Evolutionary conservation across 768 basidiomycete genomes (phyloP).

Genomic region (Leucocoprinus sp.): DNA sequence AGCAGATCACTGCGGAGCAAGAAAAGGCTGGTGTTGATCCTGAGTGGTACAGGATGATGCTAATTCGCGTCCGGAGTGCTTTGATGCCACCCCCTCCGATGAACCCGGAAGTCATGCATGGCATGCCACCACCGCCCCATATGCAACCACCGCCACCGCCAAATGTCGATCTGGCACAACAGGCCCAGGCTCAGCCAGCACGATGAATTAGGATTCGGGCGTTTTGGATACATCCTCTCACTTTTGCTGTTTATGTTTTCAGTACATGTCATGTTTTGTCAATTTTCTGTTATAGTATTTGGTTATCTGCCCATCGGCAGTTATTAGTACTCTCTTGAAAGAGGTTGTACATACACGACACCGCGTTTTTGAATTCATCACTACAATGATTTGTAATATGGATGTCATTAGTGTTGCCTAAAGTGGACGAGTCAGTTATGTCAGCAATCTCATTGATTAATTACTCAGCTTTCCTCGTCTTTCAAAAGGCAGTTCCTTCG

Average conservation of each 20-base stretch:
- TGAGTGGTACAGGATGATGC: slow-evolving; percentile 85
- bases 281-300: slow-evolving; percentile 3
- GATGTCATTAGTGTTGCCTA: too few relatives aligned
- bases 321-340: not conserved
- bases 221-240: slow-evolving; percentile 3
- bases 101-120: slow-evolving; percentile 45
- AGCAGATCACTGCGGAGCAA: slow-evolving; percentile 71
- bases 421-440: too few relatives aligned
- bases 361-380: slow-evolving; percentile 8
- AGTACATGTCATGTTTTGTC: not conserved
- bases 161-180: slow-evolving; percentile 31
- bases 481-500: not conserved
- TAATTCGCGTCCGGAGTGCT: slow-evolving; percentile 66
- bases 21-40: slow-evolving; percentile 74
- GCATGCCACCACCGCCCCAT: slow-evolving; percentile 29
- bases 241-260: slow-evolving; percentile 1
- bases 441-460: slow-evolving; percentile 7
- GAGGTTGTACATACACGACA: slow-evolving; percentile 11
- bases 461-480: not conserved
- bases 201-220: slow-evolving; percentile 19
- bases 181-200: slow-evolving; percentile 20
- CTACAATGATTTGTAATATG: slow-evolving; percentile 3
- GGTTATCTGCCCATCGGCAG: slow-evolving; percentile 2
- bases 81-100: slow-evolving; percentile 52
- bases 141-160: slow-evolving; percentile 32